Evolutionary conservation across 257 asterid species (phyloP).

Genomic region (Salvia rosmarinus): DNA sequence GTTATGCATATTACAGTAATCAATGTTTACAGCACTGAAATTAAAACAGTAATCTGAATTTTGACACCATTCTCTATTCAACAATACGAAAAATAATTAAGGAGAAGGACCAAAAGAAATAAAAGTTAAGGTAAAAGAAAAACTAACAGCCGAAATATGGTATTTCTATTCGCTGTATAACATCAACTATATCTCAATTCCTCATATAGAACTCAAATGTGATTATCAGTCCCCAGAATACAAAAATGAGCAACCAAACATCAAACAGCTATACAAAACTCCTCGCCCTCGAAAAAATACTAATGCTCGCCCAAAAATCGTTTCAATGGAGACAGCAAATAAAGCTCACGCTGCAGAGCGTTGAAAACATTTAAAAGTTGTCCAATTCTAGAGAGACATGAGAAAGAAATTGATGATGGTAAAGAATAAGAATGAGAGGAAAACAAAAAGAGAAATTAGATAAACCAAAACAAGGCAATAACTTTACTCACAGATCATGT

Average conservation of each 20-base stretch:
- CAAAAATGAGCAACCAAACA: constrained; percentile 11
- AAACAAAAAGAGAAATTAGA: background rate
- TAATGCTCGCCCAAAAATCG: constrained; percentile 27
- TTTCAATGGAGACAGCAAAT: constrained; percentile 20
- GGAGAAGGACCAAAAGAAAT: background rate
- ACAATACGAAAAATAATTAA: background rate
- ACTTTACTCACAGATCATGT: constrained; percentile 52
- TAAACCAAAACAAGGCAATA: constrained; percentile 11
- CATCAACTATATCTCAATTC: background rate
- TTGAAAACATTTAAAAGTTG: constrained; percentile 26
- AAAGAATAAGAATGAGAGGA: background rate
- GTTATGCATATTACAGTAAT: no score
- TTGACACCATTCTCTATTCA: constrained; percentile 33
- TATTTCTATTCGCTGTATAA: background rate
- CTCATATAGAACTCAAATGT: constrained; percentile 1
- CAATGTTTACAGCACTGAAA: constrained; percentile 6
- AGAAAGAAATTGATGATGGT: background rate
- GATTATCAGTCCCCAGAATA: constrained; percentile 23
- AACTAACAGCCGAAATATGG: background rate
- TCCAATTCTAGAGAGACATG: constrained; percentile 16
- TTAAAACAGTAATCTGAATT: constrained; percentile 26
- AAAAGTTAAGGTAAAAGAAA: background rate
- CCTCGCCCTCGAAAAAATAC: background rate
- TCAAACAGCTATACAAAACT: no score
- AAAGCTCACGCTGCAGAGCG: constrained; percentile 4